Conservation (phyloP, 106 monocot species). For the Triglochin maritima region DNA sequence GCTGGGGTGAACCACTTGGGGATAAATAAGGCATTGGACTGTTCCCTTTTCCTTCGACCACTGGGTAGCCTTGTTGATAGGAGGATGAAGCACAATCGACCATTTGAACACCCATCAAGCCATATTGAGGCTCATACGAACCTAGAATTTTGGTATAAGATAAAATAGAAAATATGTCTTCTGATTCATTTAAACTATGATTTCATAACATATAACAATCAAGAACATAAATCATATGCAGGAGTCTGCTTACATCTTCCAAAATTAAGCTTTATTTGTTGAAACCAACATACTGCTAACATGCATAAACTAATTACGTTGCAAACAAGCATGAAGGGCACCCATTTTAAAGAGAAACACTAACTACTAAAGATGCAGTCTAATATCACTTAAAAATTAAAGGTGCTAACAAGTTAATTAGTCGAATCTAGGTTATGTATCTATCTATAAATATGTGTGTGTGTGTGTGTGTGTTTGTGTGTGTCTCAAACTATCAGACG, state of each 20-base stretch:
- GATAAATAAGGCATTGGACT: constrained; percentile 35
- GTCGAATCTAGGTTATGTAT: too few species aligned
- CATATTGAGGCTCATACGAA: not conserved
- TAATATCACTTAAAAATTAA: too few species aligned
- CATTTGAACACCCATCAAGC: constrained; percentile 1
- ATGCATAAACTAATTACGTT: too few species aligned
- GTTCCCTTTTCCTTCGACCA: constrained; percentile 13
- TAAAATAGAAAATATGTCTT: not conserved
- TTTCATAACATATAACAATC: not conserved
- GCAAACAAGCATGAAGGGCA: too few species aligned
- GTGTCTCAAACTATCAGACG: too few species aligned
- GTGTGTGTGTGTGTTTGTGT: too few species aligned
- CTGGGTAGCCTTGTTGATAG: not conserved
- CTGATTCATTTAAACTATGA: too few species aligned
- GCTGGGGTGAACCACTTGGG: constrained; percentile 58
- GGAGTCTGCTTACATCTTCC: not conserved
- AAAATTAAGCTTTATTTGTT: not conserved
- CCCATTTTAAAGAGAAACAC: too few species aligned
- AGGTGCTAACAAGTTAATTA: too few species aligned
- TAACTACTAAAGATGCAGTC: too few species aligned
- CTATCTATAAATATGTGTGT: too few species aligned
- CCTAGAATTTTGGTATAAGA: not conserved
- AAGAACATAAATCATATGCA: not conserved
- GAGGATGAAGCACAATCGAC: not conserved
- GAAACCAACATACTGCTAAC: too few species aligned